Base-by-base conservation (phyloP, 2,329 filamentous ascomycete species). In the Myriosclerotinia scirpicola region DNA sequence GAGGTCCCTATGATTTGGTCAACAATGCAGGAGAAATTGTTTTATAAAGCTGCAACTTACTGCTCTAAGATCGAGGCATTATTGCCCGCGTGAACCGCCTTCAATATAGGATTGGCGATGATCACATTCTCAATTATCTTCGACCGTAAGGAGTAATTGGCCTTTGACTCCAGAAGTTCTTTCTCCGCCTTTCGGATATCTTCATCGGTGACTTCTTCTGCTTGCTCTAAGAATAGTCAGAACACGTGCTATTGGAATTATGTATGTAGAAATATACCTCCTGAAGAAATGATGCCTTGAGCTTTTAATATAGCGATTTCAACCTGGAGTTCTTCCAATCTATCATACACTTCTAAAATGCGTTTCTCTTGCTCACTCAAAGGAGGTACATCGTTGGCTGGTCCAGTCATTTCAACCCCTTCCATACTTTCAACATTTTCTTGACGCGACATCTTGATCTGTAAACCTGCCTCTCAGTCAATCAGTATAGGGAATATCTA, bases 91-190 rank as follows among this genome's bases (percentile, higher is more conserved):
- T 96, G 91, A 50, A 94, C 87, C 8, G 92, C 89, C 74, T 90
- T 91, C 67, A 96, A 80, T 52, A 91, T 87, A 9, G 92, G 91
- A 73, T 92, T 89, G 66, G 88, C 87, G 71, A 87, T 86, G 71
- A 95, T 78, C 64, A 91, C 86, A 56, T 84, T 87, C 69, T 90
- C 86, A 30, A 88, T 81, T 30, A 91, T 87, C 68, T 87, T 87
- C 75, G 89, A 89, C 69, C 87, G 87, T 66, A 94, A 81, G 52
- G 86, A 83, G 77, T 91, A 91, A 67, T 83, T 83, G 65, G 90
- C 87, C 74, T 87, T 87, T 36, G 90, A 86, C 71, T 92, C 85
- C 40, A 94, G 81, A 22, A 77, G 83, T 61, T 87, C 87, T 64
- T 83, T 81, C 76, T 92, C 87, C 8, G 87, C 86, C 54, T 81